Percentiles rank a stretch among this genome's conserved stretches.
These are phyloP conservation scores for Coleophoma cylindrospora DNA, from an alignment of 2,329 filamentous ascomycete species.

Conservation along the genomic window DNA sequence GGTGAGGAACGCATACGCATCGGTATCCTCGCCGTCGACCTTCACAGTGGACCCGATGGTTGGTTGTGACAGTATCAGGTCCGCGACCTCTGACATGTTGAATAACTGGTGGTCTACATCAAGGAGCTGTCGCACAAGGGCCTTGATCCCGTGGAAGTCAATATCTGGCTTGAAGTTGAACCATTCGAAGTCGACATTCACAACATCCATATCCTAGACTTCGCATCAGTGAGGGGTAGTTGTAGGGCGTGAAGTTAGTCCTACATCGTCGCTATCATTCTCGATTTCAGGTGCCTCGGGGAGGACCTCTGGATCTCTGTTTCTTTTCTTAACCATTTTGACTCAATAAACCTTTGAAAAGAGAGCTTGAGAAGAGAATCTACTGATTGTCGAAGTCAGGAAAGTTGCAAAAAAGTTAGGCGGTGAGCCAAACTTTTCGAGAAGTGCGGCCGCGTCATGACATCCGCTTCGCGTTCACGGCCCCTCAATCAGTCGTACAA, in stretches of 20 bases:
- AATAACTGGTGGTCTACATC: conserved; percentile 83
- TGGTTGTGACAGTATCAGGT: conserved; percentile 82
- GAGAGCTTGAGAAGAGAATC: too few species aligned
- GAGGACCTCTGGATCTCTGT: conserved; percentile 25
- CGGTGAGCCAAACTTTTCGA: too few species aligned
- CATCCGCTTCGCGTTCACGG: too few species aligned
- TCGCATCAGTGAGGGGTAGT: conserved; percentile 1
- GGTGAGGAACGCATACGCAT: conserved; percentile 89
- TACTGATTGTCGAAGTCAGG: too few species aligned
- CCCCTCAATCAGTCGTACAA: too few species aligned
- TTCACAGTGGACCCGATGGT: conserved; percentile 93
- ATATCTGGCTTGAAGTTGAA: conserved; percentile 88
- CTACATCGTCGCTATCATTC: conserved; percentile 26
- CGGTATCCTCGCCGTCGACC: conserved; percentile 88
- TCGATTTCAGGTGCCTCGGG: conserved; percentile 21
- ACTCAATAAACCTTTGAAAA: neutral
- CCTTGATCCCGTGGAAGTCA: conserved; percentile 94
- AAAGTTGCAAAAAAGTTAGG: too few species aligned
- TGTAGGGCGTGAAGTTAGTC: conserved; percentile 2
- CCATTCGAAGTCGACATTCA: conserved; percentile 98
- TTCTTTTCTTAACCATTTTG: conserved; percentile 29
- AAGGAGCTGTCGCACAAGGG: conserved; percentile 83
- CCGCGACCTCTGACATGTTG: conserved; percentile 80
- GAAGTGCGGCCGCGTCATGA: too few species aligned
- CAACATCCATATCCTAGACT: conserved; percentile 75